These are phyloP conservation scores for Colletotrichum gigasporum DNA, from an alignment of 2,329 filamentous ascomycete genomes.

Conservation along the genomic window DNA sequence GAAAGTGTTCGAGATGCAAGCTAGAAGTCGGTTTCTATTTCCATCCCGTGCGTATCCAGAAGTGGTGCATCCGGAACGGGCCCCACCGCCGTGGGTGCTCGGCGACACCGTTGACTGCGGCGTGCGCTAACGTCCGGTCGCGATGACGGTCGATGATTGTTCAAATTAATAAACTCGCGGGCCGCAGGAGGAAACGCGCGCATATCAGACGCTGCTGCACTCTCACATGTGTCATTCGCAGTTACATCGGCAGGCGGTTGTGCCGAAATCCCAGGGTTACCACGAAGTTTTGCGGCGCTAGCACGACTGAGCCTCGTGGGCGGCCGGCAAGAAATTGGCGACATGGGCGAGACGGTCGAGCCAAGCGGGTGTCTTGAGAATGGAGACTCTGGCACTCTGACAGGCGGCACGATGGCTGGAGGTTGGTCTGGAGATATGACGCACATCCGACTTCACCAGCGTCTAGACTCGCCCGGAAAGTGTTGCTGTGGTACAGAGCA, in stretches of 20 bases:
- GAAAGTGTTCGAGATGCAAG: neutral
- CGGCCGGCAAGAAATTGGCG: neutral
- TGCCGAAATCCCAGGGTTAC: constrained; percentile 1
- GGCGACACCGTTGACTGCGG: constrained; percentile 9
- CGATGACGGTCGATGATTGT: neutral
- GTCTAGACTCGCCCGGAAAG: constrained; percentile 6
- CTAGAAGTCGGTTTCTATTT: neutral
- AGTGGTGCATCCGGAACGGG: constrained; percentile 22
- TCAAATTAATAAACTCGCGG: constrained; percentile 9
- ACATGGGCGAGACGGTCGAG: neutral
- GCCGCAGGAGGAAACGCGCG: neutral
- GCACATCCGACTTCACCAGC: constrained; percentile 22
- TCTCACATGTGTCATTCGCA: neutral
- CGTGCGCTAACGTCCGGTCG: neutral
- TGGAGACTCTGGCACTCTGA: neutral
- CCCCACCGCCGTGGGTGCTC: constrained; percentile 14
- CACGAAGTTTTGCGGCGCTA: neutral
- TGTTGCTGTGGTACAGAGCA: neutral
- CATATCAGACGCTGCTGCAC: neutral
- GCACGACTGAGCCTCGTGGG: neutral
- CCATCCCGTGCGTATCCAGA: neutral
- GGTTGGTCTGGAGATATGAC: constrained; percentile 13
- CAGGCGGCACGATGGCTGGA: neutral
- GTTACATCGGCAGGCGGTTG: constrained; percentile 14
- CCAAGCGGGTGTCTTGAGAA: neutral